phyloP scores from a whole-genome alignment of 768 basidiomycete genomes.

The Tylopilus subfusipes region DNA sequence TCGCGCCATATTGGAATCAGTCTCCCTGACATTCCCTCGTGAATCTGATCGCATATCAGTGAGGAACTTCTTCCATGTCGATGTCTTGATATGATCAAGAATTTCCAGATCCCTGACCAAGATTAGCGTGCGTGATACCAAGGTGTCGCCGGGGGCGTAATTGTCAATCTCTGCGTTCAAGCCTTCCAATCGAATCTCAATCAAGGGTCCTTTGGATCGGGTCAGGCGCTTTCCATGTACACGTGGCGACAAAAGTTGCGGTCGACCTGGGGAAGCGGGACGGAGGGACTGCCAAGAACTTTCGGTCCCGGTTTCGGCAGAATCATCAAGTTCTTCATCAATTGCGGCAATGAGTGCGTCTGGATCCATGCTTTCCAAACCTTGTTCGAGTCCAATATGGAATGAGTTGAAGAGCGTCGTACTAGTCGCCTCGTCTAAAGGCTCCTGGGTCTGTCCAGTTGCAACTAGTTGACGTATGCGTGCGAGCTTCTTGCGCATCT shows the following conservation, averaged over 20 bases:
- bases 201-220: slow-evolving; percentile 72
- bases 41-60: slow-evolving; percentile 82
- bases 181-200: slow-evolving; percentile 76
- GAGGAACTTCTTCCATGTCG: slow-evolving; percentile 97
- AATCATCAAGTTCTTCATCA: slow-evolving; percentile 82
- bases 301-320: slow-evolving; percentile 68
- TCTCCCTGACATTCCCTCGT: slow-evolving; percentile 84
- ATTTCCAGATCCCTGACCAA: slow-evolving; percentile 80
- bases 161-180: slow-evolving; percentile 65
- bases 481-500: slow-evolving; percentile 79
- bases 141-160: slow-evolving; percentile 49
- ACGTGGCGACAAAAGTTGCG: slow-evolving; percentile 33
- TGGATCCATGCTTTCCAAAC: slow-evolving; percentile 70
- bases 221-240: slow-evolving; percentile 60
- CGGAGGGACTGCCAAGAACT: slow-evolving; percentile 91
- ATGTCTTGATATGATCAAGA: slow-evolving; percentile 95
- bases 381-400: slow-evolving; percentile 85
- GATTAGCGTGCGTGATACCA: slow-evolving; percentile 64
- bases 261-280: slow-evolving; percentile 44
- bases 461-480: slow-evolving; percentile 92
- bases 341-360: slow-evolving; percentile 84
- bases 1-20: slow-evolving; percentile 90
- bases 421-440: slow-evolving; percentile 65
- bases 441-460: slow-evolving; percentile 81
- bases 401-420: slow-evolving; percentile 90